Conservation (phyloP, 805 yeast species). For the Kodamaea jinghongensis region DNA sequence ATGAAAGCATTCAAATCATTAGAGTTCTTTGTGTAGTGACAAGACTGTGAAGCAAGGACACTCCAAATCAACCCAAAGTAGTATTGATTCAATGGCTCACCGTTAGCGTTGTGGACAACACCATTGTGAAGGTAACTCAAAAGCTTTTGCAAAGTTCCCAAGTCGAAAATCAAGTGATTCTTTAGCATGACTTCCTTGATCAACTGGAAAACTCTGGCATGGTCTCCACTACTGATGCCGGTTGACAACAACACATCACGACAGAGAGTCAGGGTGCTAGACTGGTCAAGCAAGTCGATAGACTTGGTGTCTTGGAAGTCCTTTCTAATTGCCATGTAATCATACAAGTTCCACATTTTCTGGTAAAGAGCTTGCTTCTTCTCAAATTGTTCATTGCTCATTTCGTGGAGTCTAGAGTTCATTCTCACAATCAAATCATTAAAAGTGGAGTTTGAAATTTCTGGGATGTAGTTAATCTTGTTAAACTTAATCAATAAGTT, state of each 20-base stretch:
- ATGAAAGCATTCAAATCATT: slow-evolving; percentile 27
- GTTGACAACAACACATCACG: slow-evolving; percentile 32
- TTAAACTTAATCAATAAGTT: slow-evolving; percentile 28
- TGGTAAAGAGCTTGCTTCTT: slow-evolving; percentile 8
- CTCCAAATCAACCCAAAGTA: slow-evolving; percentile 33
- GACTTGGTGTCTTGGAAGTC: slow-evolving; percentile 26
- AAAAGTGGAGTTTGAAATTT: slow-evolving; percentile 27
- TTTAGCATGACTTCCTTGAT: slow-evolving; percentile 34
- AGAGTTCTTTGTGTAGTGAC: slow-evolving; percentile 19
- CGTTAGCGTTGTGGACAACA: slow-evolving; percentile 17
- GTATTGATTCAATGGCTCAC: slow-evolving; percentile 19
- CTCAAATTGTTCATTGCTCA: background rate
- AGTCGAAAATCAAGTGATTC: slow-evolving; percentile 28
- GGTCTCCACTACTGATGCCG: slow-evolving; percentile 33
- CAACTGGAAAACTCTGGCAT: slow-evolving; percentile 31
- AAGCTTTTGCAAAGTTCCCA: slow-evolving; percentile 27
- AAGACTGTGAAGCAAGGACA: slow-evolving; percentile 34
- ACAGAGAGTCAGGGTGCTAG: slow-evolving; percentile 13
- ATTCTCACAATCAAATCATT: slow-evolving; percentile 30
- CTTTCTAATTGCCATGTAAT: slow-evolving; percentile 34
- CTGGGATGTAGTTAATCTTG: slow-evolving; percentile 33
- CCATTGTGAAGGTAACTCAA: slow-evolving; percentile 30
- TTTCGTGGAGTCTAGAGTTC: slow-evolving; percentile 17
- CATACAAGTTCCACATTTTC: slow-evolving; percentile 31
- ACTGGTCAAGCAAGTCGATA: slow-evolving; percentile 4